phyloP scores from a whole-genome alignment of 768 basidiomycete genomes.

The Termitomyces sp. region DNA sequence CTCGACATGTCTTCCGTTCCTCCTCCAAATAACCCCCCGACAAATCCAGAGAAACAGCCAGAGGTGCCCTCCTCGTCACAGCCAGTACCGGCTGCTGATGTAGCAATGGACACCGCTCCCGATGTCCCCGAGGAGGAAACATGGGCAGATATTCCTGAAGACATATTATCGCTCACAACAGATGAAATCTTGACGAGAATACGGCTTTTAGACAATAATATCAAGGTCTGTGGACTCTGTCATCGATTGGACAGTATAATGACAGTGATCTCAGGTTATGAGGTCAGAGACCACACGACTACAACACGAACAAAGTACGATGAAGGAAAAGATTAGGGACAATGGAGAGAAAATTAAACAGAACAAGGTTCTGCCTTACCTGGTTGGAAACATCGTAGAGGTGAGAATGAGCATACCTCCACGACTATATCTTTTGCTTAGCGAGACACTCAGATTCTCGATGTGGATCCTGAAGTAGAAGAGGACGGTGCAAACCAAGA shows the following conservation, averaged over 20 bases:
- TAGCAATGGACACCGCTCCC: conserved; percentile 72
- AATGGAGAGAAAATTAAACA: conserved; percentile 99
- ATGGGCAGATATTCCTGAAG: conserved; percentile 90
- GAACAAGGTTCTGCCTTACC: conserved; percentile 97
- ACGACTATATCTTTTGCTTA: conserved; percentile 6
- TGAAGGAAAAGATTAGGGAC: conserved; percentile 99
- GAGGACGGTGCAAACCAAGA: conserved; percentile 97
- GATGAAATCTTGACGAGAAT: conserved; percentile 90
- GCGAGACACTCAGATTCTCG: conserved; percentile 64
- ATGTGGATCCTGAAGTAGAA: conserved; percentile 90
- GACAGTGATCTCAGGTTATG: conserved; percentile 71
- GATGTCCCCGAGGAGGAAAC: conserved; percentile 72
- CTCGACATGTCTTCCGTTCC: conserved; percentile 55
- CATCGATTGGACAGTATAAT: not conserved
- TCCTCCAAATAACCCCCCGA: conserved; percentile 47
- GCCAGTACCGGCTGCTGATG: conserved; percentile 24
- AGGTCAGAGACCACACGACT: conserved; percentile 89
- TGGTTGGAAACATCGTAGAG: conserved; percentile 97
- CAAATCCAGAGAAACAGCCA: conserved; percentile 51
- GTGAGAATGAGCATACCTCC: conserved; percentile 37
- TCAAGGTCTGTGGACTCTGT: conserved; percentile 57
- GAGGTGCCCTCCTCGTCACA: conserved; percentile 34
- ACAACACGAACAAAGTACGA: conserved; percentile 90
- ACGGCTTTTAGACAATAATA: conserved; percentile 94
- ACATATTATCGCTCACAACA: conserved; percentile 70